These are phyloP conservation scores for Xylaria acuta DNA, from an alignment of 495 filamentous ascomycete species.

Conservation along the genomic window DNA sequence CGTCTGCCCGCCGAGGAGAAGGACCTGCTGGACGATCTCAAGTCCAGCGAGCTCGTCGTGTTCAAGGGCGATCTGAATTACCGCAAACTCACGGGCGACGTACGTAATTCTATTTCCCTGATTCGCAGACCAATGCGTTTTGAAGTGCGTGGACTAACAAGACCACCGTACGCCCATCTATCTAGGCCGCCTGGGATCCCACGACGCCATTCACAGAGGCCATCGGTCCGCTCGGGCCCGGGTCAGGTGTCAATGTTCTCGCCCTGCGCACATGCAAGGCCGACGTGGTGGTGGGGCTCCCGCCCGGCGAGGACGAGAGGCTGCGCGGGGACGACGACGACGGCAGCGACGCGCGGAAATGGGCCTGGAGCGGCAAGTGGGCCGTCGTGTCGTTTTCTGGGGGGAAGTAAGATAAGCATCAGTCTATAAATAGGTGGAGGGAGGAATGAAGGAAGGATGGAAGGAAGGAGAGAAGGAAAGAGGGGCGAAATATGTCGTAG, in stretches of 20 bases:
- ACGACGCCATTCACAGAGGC: conserved; percentile 86
- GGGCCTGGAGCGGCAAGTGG: conserved; percentile 98
- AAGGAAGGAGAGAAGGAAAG: no score
- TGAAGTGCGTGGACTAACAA: not conserved
- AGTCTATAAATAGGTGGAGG: not conserved
- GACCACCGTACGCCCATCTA: not conserved
- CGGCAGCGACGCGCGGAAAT: conserved; percentile 76
- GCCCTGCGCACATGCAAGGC: conserved; percentile 94
- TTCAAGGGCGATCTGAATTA: conserved; percentile 99
- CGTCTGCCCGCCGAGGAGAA: conserved; percentile 71
- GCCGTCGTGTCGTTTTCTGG: conserved; percentile 86
- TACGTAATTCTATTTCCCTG: conserved; percentile 50
- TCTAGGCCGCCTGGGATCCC: conserved; percentile 80
- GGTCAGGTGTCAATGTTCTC: conserved; percentile 79
- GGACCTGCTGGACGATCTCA: conserved; percentile 77
- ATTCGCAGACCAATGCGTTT: no score
- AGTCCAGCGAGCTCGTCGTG: conserved; percentile 84
- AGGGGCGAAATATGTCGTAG: not conserved
- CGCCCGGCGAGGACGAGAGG: conserved; percentile 78
- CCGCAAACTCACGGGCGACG: conserved; percentile 86
- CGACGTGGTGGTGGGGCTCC: conserved; percentile 91
- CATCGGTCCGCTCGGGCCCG: conserved; percentile 83
- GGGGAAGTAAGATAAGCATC: conserved; percentile 36
- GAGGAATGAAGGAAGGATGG: no score
- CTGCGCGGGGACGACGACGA: conserved; percentile 75